Percentiles rank a stretch among this genome's conserved stretches.
These are phyloP conservation scores for Gossypium stocksii DNA, from an alignment of 345 rosid species.

Conservation along the genomic window DNA sequence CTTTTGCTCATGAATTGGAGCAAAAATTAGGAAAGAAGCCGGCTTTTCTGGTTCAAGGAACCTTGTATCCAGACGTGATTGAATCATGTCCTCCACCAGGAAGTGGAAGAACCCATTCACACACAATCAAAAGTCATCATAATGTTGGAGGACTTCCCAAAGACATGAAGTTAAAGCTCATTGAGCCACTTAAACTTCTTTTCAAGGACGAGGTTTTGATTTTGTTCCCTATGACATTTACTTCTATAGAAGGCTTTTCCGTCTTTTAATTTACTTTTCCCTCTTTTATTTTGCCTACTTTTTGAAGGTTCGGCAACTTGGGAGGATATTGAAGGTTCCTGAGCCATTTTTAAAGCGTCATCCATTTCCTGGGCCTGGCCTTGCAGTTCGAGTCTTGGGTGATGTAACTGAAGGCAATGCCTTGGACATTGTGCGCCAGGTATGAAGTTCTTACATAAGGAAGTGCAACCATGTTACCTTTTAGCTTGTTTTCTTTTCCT, in stretches of 20 bases:
- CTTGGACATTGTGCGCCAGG: slow-evolving; percentile 84
- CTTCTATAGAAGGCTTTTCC: background rate
- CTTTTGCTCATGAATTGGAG: slow-evolving; percentile 75
- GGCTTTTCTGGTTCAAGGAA: slow-evolving; percentile 86
- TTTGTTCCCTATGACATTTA: slow-evolving; percentile 10
- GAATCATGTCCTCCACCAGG: slow-evolving; percentile 99
- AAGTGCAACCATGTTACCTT: background rate
- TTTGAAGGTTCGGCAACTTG: slow-evolving; percentile 82
- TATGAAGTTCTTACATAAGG: slow-evolving; percentile 16
- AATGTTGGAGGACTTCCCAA: slow-evolving; percentile 99
- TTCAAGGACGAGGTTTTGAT: slow-evolving; percentile 88
- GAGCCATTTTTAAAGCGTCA: slow-evolving; percentile 86
- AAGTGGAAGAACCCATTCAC: slow-evolving; percentile 81
- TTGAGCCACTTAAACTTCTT: slow-evolving; percentile 91
- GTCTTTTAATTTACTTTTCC: background rate
- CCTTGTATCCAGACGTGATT: slow-evolving; percentile 91
- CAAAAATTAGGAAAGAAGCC: slow-evolving; percentile 72
- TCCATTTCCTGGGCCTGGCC: slow-evolving; percentile 99
- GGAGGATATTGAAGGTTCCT: slow-evolving; percentile 78
- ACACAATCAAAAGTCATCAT: slow-evolving; percentile 97
- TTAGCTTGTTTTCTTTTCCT: background rate
- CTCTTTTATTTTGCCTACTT: slow-evolving; percentile 4
- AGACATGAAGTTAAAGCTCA: slow-evolving; percentile 94
- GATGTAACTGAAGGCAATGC: slow-evolving; percentile 92
- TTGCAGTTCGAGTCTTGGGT: slow-evolving; percentile 90